These are phyloP conservation scores for Begonia masoniana DNA, from an alignment of 306 rosid genomes.

Conservation along the genomic window DNA sequence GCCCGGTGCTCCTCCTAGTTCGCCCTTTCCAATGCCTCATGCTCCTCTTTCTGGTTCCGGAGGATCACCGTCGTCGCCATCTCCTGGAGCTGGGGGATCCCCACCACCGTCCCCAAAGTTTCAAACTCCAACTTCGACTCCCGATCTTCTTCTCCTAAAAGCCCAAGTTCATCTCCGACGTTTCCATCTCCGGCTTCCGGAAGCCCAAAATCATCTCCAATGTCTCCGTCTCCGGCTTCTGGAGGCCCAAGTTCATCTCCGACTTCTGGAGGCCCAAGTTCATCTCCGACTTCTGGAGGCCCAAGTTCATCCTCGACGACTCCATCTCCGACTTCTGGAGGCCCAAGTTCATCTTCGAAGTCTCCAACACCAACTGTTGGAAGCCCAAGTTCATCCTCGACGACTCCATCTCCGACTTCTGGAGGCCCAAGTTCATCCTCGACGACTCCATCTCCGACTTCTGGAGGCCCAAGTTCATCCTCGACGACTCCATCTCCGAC, in stretches of 20 bases:
- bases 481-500: not conserved
- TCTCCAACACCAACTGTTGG: not conserved
- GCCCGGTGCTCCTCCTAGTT: not conserved
- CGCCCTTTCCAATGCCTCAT: not conserved
- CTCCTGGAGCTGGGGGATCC: conserved; percentile 11
- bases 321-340: not conserved
- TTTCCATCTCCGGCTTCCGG: not conserved
- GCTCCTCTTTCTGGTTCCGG: not conserved
- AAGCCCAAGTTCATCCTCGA: not conserved
- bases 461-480: not conserved
- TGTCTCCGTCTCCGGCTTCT: not conserved
- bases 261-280: not conserved
- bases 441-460: not conserved
- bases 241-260: not conserved
- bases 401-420: not conserved
- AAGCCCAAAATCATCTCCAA: not conserved
- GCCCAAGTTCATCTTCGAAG: not conserved
- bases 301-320: not conserved
- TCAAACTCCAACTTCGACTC: not conserved
- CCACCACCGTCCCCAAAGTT: conserved; percentile 5
- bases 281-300: not conserved
- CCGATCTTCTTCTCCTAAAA: not conserved
- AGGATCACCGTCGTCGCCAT: conserved; percentile 1
- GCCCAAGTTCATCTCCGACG: not conserved
- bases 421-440: not conserved